Base-by-base conservation (phyloP, 805 yeast genomes). In the Starmerella powellii region DNA sequence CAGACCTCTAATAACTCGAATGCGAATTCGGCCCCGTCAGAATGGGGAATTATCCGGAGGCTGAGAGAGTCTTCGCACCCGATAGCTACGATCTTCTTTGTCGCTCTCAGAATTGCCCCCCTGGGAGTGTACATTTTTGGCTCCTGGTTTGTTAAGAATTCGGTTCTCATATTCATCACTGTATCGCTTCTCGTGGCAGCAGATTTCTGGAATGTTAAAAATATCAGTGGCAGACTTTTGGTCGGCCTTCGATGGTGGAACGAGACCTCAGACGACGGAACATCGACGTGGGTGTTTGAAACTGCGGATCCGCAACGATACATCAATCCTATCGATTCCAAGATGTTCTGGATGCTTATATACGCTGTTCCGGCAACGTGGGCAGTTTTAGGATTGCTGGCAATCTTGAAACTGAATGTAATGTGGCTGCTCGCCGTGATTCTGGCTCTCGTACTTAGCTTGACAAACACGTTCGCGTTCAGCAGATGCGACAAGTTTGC, bases 201-300 rank as follows among this genome's bases (percentile, higher is more conserved):
- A 1, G 98, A 88, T 60, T 88, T 88, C 56, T 88, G 96, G 93
- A 80, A 83, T 56, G 76, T 84, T 19, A 91, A 88, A 58, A 88
- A 88, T 61, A 81, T 88, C 20, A 70, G 94, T 17, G 98, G 98
- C 1, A 66, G 97, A 45, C 70, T 84, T 43, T 62, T 88, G 42
- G 96, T 91, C 4, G 97, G 96, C 0, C 68, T 91, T 49, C 48
- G 70, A 50, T 88, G 98, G 98, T 88, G 97, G 95, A 91, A 88
- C 58, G 96, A 88, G 58, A 70, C 86, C 0, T 66, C 71, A 23
- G 67, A 64, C 16, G 59, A 70, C 8, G 84, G 84, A 1, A 77
- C 78, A 50, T 75, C 79, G 41, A 70, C 77, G 11, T 84, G 94
- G 94, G 94, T 85, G 17, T 84, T 84, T 56, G 94, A 84, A 58